Percentiles rank a stretch among this genome's conserved stretches.
phyloP scores from a whole-genome alignment of 75 land plant species.

The Pseudotsuga menziesii region DNA sequence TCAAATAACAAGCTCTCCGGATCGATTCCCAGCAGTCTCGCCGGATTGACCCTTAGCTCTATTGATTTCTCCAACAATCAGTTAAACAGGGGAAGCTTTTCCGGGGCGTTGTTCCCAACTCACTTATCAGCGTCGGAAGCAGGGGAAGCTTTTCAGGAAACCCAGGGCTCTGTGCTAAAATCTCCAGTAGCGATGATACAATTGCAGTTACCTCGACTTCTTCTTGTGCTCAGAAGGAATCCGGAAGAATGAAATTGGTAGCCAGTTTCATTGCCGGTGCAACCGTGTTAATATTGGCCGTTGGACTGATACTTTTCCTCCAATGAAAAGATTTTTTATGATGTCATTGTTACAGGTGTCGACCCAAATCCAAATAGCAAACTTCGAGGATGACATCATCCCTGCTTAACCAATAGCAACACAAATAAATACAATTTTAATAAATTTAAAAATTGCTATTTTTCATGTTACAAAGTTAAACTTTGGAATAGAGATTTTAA shows the following conservation, averaged over 20 bases:
- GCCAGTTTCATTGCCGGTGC: background rate
- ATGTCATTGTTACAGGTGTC: no score
- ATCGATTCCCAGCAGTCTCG: slow-evolving; percentile 50
- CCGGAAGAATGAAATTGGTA: background rate
- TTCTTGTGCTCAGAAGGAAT: background rate
- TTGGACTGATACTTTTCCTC: no score
- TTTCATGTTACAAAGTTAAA: no score
- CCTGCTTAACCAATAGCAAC: no score
- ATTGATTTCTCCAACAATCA: slow-evolving; percentile 67
- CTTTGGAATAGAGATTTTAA: no score
- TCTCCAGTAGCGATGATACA: background rate
- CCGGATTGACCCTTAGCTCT: slow-evolving; percentile 42
- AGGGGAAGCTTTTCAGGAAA: slow-evolving; percentile 57
- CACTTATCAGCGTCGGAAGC: slow-evolving; percentile 40
- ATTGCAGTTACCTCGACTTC: background rate
- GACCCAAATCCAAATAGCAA: no score
- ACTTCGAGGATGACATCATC: no score
- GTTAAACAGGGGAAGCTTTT: no score
- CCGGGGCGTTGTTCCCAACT: slow-evolving; percentile 68
- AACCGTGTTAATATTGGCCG: no score
- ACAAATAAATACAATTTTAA: no score
- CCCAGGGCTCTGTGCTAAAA: slow-evolving; percentile 50
- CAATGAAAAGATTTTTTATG: no score
- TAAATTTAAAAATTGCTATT: no score
- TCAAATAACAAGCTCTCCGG: slow-evolving; percentile 67